Percentiles rank a stretch among this genome's conserved stretches.
Evolutionary conservation across 352 stramenopile species (phyloP).

Genomic region (Sclerospora graminicola): DNA sequence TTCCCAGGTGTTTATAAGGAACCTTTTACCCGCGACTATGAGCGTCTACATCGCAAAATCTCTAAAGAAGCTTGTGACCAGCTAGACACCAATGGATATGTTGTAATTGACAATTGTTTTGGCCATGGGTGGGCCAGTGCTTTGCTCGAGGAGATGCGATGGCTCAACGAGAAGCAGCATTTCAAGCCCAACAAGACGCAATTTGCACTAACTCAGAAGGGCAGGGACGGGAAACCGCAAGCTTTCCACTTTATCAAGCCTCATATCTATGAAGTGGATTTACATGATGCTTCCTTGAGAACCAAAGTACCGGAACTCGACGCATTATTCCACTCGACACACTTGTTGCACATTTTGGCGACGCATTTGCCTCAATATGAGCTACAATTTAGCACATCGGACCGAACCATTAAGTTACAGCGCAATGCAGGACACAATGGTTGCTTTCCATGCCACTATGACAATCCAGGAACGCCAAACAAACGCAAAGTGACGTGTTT

Average conservation of each 20-base stretch:
- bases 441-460: constrained; percentile 79
- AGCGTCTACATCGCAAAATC: constrained; percentile 37
- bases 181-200: constrained; percentile 79
- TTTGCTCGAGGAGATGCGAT: constrained; percentile 58
- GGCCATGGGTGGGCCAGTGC: constrained; percentile 38
- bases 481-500: constrained; percentile 71
- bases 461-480: constrained; percentile 72
- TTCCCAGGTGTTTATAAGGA: constrained; percentile 36
- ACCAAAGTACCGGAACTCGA: constrained; percentile 51
- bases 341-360: constrained; percentile 36
- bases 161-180: constrained; percentile 33
- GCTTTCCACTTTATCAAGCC: constrained; percentile 65
- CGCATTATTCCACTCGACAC: constrained; percentile 51
- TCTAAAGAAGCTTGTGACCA: constrained; percentile 27
- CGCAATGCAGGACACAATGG: constrained; percentile 60
- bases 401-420: constrained; percentile 68
- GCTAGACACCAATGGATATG: constrained; percentile 41
- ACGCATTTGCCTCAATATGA: constrained; percentile 43
- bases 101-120: constrained; percentile 65
- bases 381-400: constrained; percentile 45
- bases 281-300: constrained; percentile 52
- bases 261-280: constrained; percentile 77
- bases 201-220: constrained; percentile 47
- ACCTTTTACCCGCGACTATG: constrained; percentile 46
- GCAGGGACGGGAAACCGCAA: constrained; percentile 13